These are phyloP conservation scores for Diaporthe ampelina DNA, from an alignment of 2,329 filamentous ascomycete species.

Conservation along the genomic window DNA sequence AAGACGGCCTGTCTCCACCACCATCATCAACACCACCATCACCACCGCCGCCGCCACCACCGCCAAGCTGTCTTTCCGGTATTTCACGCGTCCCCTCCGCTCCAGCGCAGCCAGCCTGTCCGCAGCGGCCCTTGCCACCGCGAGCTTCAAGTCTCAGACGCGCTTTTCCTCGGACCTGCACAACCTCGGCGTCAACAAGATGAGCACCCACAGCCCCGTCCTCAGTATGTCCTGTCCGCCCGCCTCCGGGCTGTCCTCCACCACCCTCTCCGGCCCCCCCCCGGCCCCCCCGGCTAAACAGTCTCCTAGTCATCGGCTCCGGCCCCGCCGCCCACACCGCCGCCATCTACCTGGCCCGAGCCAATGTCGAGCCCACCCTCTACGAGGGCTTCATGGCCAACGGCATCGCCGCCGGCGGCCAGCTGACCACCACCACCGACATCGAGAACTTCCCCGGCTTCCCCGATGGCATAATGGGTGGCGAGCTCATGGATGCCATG, in stretches of 20 bases:
- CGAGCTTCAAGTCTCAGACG: slow-evolving; percentile 67
- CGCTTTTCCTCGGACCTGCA: slow-evolving; percentile 52
- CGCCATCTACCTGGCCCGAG: slow-evolving; percentile 94
- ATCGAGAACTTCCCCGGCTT: slow-evolving; percentile 99
- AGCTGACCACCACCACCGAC: slow-evolving; percentile 98
- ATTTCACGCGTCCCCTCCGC: slow-evolving; percentile 81
- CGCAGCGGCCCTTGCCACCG: slow-evolving; percentile 77
- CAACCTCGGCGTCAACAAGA: slow-evolving; percentile 68
- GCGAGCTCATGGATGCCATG: slow-evolving; percentile 96
- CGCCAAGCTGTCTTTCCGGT: slow-evolving; percentile 94
- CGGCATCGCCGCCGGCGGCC: slow-evolving; percentile 94
- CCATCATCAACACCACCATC: background rate
- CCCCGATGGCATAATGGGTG: slow-evolving; percentile 87
- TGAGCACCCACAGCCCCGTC: slow-evolving; percentile 84
- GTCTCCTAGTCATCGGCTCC: slow-evolving; percentile 80
- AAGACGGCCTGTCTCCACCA: too few species aligned
- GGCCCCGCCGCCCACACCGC: slow-evolving; percentile 98
- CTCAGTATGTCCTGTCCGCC: slow-evolving; percentile 75
- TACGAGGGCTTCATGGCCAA: slow-evolving; percentile 99
- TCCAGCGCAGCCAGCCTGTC: slow-evolving; percentile 81
- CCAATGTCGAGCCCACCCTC: slow-evolving; percentile 93
- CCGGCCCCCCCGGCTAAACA: slow-evolving; percentile 73
- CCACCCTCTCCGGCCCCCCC: slow-evolving; percentile 43
- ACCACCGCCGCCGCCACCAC: slow-evolving; percentile 69
- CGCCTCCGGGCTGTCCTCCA: slow-evolving; percentile 35